These are phyloP conservation scores for Plenodomus lindquistii DNA, from an alignment of 2,329 filamentous ascomycete species.

Conservation along the genomic window DNA sequence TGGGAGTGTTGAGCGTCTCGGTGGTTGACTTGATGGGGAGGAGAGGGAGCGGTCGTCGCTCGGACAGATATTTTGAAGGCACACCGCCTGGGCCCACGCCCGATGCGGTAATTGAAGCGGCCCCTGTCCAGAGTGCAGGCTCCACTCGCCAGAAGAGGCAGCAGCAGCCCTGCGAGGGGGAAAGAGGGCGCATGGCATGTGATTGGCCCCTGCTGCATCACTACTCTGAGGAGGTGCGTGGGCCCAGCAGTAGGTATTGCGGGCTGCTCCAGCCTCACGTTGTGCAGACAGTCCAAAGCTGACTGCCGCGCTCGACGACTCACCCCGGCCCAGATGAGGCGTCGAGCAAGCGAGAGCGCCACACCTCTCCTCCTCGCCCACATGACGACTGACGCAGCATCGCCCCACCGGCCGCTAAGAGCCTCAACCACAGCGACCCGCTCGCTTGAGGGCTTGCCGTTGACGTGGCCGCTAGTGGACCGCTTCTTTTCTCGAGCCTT, in stretches of 20 bases:
- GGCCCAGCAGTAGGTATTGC: too few species aligned
- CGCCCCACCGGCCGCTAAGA: conserved; percentile 20
- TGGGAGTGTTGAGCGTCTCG: conserved; percentile 33
- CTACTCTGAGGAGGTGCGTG: background rate
- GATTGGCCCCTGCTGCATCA: background rate
- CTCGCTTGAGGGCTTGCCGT: too few species aligned
- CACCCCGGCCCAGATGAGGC: conserved; percentile 1
- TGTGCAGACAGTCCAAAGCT: too few species aligned
- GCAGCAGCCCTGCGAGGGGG: conserved; percentile 14
- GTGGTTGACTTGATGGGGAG: conserved; percentile 39
- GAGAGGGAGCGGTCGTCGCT: conserved; percentile 26
- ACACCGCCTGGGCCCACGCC: conserved; percentile 27
- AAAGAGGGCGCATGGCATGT: conserved; percentile 9
- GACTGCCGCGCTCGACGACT: too few species aligned
- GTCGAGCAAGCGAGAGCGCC: conserved; percentile 7
- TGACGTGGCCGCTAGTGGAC: conserved; percentile 36
- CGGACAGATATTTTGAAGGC: conserved; percentile 18
- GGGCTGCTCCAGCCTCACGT: too few species aligned
- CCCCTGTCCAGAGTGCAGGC: conserved; percentile 20
- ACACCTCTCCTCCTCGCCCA: too few species aligned
- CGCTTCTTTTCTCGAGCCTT: conserved; percentile 19
- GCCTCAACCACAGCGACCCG: conserved; percentile 24
- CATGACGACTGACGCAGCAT: too few species aligned
- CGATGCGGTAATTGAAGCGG: conserved; percentile 32
- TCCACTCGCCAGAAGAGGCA: conserved; percentile 22